Evolutionary conservation across 2,329 filamentous ascomycete species (phyloP), one percentile per base, ranked within the genome.

Genomic region (Beauveria sp.): DNA sequence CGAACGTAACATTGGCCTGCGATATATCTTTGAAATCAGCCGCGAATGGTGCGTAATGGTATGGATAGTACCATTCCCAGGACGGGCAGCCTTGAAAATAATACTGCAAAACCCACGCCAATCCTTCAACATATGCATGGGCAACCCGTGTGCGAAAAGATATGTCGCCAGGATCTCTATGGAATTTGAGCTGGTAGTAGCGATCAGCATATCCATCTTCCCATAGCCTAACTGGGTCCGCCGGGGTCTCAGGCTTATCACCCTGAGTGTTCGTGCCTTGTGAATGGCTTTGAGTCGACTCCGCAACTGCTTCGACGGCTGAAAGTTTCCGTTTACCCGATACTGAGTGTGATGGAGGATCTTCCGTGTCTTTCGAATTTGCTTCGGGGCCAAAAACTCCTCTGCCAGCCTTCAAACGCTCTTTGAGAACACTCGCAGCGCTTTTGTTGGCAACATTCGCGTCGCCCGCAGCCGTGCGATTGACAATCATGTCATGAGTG

Each of bases 31-130:
- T 87, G 73, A 99, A 99, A 73, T 99, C 95, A 58, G 92, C 90
- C 2, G 95, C 95, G 72, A 99, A 99, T 3, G 96, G 95, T 1
- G 95, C 96, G 72, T 99, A 99, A 72, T 99, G 95, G 70, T 98
- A 96, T 0, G 95, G 95, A 71, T 97, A 99, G 73, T 95, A 99
- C 95, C 95, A 99, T 58, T 93, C 96, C 95, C 96, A 99, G 0
- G 92, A 97, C 24, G 95, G 92, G 69, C 95, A 99, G 28, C 95
- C 95, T 74, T 99, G 95, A 74, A 97, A 96, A 73, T 99, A 99
- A 75, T 99, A 99, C 42, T 93, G 81, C 56, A 99, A 79, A 45
- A 99, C 95, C 95, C 96, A 99, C 24, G 89, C 89, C 10, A 99
- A 82, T 42, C 95, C 95, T 78, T 98, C 92, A 14, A 93, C 92